Conservation (phyloP, 2,329 filamentous ascomycete species). For the Magnaporthiopsis incrustans region DNA sequence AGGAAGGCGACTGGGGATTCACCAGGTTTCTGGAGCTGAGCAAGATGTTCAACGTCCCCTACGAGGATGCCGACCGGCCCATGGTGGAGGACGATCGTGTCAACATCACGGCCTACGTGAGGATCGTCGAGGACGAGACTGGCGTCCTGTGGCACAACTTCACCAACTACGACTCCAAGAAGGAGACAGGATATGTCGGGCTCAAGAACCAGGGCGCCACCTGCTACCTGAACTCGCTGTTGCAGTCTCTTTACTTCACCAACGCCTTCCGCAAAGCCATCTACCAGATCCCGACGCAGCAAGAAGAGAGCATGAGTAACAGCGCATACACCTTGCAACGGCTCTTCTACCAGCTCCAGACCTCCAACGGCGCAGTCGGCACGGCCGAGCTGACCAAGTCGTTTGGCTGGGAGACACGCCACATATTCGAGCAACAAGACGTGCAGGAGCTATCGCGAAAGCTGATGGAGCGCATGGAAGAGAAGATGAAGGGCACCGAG, state of each 20-base stretch:
- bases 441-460: conserved; percentile 95
- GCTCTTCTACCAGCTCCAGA: conserved; percentile 91
- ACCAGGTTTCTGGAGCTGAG: conserved; percentile 90
- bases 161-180: conserved; percentile 96
- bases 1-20: conserved; percentile 98
- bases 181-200: conserved; percentile 94
- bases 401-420: conserved; percentile 95
- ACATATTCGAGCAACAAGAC: conserved; percentile 98
- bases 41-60: conserved; percentile 71
- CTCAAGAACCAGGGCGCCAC: conserved; percentile 94
- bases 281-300: conserved; percentile 90
- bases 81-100: conserved; percentile 70
- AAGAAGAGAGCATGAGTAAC: conserved; percentile 72
- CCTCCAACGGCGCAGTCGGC: conserved; percentile 71
- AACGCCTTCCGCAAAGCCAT: conserved; percentile 97
- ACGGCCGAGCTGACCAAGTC: conserved; percentile 93
- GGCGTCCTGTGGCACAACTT: conserved; percentile 90
- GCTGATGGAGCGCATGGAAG: conserved; percentile 93
- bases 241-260: conserved; percentile 79
- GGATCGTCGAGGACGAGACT: conserved; percentile 78
- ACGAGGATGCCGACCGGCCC: conserved; percentile 61
- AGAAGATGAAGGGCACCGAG: conserved; percentile 94
- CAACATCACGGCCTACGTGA: conserved; percentile 76
- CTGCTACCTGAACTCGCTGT: conserved; percentile 77
- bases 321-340: conserved; percentile 91